These are phyloP conservation scores for Colletotrichum magnum DNA, from an alignment of 2,329 filamentous ascomycete species.

Conservation along the genomic window DNA sequence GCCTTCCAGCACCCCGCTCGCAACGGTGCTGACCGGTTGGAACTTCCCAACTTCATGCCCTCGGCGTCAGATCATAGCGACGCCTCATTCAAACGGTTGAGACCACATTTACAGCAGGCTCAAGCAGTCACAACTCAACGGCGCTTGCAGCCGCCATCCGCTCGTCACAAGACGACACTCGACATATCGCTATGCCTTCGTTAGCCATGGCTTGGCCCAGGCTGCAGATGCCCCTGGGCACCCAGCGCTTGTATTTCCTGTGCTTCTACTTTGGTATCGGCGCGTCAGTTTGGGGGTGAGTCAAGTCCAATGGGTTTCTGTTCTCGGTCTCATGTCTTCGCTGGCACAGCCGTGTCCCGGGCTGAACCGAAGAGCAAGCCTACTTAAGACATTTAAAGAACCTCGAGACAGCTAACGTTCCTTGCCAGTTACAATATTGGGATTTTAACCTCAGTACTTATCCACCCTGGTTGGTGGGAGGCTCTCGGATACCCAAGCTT, in stretches of 20 bases:
- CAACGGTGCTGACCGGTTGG: neutral
- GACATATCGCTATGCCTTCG: too few species aligned
- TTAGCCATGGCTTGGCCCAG: constrained; percentile 46
- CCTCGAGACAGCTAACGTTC: neutral
- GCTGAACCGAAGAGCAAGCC: too few species aligned
- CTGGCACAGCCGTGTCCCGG: too few species aligned
- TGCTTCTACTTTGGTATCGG: constrained; percentile 69
- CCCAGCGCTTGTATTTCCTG: constrained; percentile 59
- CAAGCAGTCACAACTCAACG: too few species aligned
- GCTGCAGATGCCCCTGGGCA: constrained; percentile 42
- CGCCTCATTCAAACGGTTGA: neutral
- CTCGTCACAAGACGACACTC: neutral
- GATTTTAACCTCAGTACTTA: constrained; percentile 68
- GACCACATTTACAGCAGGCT: neutral
- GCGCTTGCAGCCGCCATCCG: too few species aligned
- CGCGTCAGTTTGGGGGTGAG: constrained; percentile 69
- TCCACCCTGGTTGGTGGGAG: constrained; percentile 67
- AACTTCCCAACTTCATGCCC: neutral
- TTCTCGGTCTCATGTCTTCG: too few species aligned
- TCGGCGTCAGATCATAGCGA: neutral
- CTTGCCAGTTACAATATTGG: constrained; percentile 69
- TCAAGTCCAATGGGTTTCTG: neutral
- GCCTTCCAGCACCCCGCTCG: neutral
- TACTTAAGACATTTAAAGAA: neutral
- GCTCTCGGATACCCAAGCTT: constrained; percentile 60